Percentiles rank a stretch among this genome's conserved stretches.
These are phyloP conservation scores for Boletus vermiculosoides DNA, from an alignment of 768 basidiomycete species.

Conservation along the genomic window DNA sequence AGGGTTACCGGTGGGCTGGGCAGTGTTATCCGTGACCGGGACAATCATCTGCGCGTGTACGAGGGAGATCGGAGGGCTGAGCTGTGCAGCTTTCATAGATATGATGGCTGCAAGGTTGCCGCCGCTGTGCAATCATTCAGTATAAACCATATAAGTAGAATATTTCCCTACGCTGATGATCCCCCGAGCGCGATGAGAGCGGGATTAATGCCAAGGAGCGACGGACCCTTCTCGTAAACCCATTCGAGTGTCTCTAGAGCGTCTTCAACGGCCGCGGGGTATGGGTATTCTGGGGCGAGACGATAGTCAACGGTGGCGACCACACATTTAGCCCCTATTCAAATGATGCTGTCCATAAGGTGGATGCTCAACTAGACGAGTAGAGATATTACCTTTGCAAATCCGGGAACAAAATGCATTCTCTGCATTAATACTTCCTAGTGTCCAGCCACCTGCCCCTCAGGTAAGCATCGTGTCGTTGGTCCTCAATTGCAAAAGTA, in stretches of 20 bases:
- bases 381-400: slow-evolving; percentile 24
- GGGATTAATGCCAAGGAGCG: slow-evolving; percentile 48
- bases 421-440: slow-evolving; percentile 63
- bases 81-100: slow-evolving; percentile 58
- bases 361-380: neutral
- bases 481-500: neutral
- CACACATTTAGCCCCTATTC: slow-evolving; percentile 33
- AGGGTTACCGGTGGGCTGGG: slow-evolving; percentile 36
- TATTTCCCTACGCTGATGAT: slow-evolving; percentile 55
- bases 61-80: slow-evolving; percentile 50
- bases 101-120: slow-evolving; percentile 71
- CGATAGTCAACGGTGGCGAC: slow-evolving; percentile 35
- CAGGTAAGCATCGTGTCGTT: neutral
- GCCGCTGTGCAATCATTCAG: slow-evolving; percentile 45
- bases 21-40: slow-evolving; percentile 76
- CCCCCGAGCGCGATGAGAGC: slow-evolving; percentile 66
- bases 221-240: slow-evolving; percentile 40
- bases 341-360: neutral
- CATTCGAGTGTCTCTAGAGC: slow-evolving; percentile 37
- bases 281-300: slow-evolving; percentile 35
- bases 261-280: slow-evolving; percentile 36
- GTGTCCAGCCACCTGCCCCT: slow-evolving; percentile 67
- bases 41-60: slow-evolving; percentile 67
- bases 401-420: slow-evolving; percentile 49
- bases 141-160: neutral